Evolutionary conservation across 768 basidiomycete genomes (phyloP), one percentile per base, ranked within the genome.

Genomic region (Favolaschia claudopus): DNA sequence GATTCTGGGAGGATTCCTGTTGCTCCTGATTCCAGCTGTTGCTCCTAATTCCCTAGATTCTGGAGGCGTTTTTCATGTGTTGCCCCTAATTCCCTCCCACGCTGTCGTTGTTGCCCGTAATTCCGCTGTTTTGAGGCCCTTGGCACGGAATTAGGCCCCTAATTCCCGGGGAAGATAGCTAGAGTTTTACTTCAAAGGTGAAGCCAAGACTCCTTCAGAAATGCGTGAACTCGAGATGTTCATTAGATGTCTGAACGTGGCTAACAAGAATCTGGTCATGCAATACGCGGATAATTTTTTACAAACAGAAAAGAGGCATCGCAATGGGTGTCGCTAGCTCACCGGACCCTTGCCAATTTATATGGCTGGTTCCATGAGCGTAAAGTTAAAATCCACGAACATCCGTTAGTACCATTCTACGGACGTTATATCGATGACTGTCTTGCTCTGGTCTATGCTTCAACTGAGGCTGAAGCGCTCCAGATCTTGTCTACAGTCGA

Each of bases 351-450:
- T 5, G 73, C 74, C 5, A 73, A 75, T 46, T 49, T 74, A 2
- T 75, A 52, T 44, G 74, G 72, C 2, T 58, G 31, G 19, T 62
- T 54, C 5, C 70, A 65, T 28, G 74, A 74, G 47, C 12, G 37
- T 0, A 27, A 49, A 3, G 10, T 13, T 2, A 19, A 55, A 7
- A 52, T 66, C 14, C 20, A 66, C 1, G 15, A 45, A 25, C 27
- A 69, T 37, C 63, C 64, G 0, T 10, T 25, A 5, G 48, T 71
- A 13, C 46, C 53, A 5, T 74, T 70, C 38, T 76, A 74, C 50
- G 70, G 72, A 2, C 38, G 74, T 0, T 77, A 72, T 50, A 76
- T 76, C 60, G 73, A 76, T 55, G 74, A 76, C 44, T 66, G 64
- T 29, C 42, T 73, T 1, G 66, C 67, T 2, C 59, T 70, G 24